Evolutionary conservation across 2,329 filamentous ascomycete genomes (phyloP).

Genomic region (Xylaria sp.): DNA sequence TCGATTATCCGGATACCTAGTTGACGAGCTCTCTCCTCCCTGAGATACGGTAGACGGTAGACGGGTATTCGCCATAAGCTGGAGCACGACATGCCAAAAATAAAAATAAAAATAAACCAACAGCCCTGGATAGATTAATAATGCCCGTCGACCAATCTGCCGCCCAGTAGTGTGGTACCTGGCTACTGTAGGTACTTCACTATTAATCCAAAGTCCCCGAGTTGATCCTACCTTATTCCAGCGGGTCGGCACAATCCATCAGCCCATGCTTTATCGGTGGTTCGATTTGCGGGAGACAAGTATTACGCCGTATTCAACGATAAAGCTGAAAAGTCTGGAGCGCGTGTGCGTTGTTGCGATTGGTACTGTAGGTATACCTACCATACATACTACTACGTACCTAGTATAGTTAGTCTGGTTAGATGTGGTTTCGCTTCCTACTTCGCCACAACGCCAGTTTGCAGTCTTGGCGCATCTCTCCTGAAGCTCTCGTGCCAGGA

Average conservation of each 20-base stretch:
- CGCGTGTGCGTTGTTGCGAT: conserved; percentile 16
- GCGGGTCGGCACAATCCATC: conserved; percentile 8
- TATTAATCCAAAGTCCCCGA: conserved; percentile 19
- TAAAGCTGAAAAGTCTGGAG: not conserved
- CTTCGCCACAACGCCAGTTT: conserved; percentile 26
- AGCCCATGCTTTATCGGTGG: conserved; percentile 11
- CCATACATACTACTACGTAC: too few species aligned
- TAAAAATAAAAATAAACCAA: conserved; percentile 26
- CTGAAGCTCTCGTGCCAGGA: conserved; percentile 5
- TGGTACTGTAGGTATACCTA: too few species aligned
- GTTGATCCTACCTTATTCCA: not conserved
- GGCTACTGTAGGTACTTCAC: not conserved
- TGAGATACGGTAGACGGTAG: not conserved
- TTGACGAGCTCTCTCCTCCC: not conserved
- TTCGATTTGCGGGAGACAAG: conserved; percentile 16
- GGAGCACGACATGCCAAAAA: not conserved
- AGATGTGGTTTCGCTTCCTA: conserved; percentile 6
- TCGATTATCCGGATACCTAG: not conserved
- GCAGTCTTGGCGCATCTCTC: conserved; percentile 23
- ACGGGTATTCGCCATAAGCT: not conserved
- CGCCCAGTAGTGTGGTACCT: not conserved
- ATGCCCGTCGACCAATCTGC: conserved; percentile 12
- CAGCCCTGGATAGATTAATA: conserved; percentile 36
- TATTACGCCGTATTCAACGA: conserved; percentile 1
- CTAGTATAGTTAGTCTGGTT: conserved; percentile 1